A percentile compares a stretch with the other conserved stretches of the same genome.
phyloP scores from a whole-genome alignment of 257 asterid species.

The Fraxinus anomala region DNA sequence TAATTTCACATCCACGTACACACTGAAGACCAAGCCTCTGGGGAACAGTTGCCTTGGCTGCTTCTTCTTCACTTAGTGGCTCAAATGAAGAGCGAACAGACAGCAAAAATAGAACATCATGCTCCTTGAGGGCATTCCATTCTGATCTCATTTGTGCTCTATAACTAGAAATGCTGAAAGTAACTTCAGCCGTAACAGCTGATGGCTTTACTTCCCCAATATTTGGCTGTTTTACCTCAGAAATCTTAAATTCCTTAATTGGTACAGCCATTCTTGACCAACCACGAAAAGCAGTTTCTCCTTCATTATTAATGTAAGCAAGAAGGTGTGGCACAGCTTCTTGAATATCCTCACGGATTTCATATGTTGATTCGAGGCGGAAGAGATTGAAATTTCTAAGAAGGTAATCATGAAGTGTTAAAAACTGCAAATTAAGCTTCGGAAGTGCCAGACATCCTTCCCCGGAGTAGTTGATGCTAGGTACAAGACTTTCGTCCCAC shows the following conservation, averaged over 20 bases:
- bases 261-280: constrained; percentile 99
- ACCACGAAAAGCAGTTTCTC: constrained; percentile 97
- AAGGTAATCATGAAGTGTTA: constrained; percentile 96
- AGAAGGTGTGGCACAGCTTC: constrained; percentile 99
- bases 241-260: constrained; percentile 73
- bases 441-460: constrained; percentile 99
- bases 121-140: constrained; percentile 98
- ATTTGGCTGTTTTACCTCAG: constrained; percentile 87
- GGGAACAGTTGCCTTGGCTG: constrained; percentile 81
- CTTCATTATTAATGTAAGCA: constrained; percentile 81
- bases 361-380: constrained; percentile 98
- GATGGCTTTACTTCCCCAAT: constrained; percentile 98
- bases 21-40: constrained; percentile 92
- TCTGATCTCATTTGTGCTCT: constrained; percentile 95
- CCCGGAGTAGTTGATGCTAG: constrained; percentile 97
- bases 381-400: constrained; percentile 96
- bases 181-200: constrained; percentile 83
- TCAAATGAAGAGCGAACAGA: constrained; percentile 86
- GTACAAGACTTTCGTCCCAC: constrained; percentile 99
- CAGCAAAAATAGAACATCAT: constrained; percentile 89
- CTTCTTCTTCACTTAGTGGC: constrained; percentile 90
- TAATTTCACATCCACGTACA: constrained; percentile 97
- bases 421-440: constrained; percentile 89
- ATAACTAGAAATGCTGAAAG: constrained; percentile 90
- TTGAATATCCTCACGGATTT: constrained; percentile 98